Evolutionary conservation across 768 basidiomycete genomes (phyloP), one percentile per base, ranked within the genome.

Genomic region (Hygrocybe punicea): DNA sequence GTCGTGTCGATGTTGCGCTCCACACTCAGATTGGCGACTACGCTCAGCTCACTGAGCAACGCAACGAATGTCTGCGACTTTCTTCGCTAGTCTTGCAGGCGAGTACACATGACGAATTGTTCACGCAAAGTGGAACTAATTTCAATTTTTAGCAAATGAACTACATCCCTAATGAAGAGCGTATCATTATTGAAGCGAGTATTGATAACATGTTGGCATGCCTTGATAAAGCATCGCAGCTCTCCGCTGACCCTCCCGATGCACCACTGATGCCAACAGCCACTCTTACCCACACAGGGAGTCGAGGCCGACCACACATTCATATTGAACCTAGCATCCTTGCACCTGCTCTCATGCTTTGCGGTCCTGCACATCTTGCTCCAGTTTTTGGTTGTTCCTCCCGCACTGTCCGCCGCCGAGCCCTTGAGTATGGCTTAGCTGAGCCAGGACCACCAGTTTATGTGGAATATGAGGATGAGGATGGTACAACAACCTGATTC

Each of bases 271-370:
- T 52, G 14, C 17, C 51, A 39, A 44, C 36, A 21, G 29, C 52
- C 1, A 19, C 54, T 16, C 29, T 29, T 0, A 24, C 51, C 2
- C 34, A 23, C 7, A 62, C 65, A 14, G 62, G 62, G 2, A 17
- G 36, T 2, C 58, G 34, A 35, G 71, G 71, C 2, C 62, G 65
- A 2, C 72, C 71, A 1, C 51, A 62, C 6, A 59, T 69, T 3
- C 57, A 65, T 6, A 71, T 73, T 23, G 64, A 74, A 29, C 60
- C 58, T 4, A 47, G 60, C 2, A 61, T 72, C 36, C 62, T 71
- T 2, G 29, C 56, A 19, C 45, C 58, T 45, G 64, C 65, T 1
- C 50, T 67, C 1, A 46, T 58, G 1, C 58, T 69, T 6, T 58
- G 59, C 16, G 66, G 68, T 8, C 63, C 65, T 0, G 62, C 57